Evolutionary conservation across 192 early-diverging fungal species (phyloP).

Genomic region (Gonapodya prolifera): DNA sequence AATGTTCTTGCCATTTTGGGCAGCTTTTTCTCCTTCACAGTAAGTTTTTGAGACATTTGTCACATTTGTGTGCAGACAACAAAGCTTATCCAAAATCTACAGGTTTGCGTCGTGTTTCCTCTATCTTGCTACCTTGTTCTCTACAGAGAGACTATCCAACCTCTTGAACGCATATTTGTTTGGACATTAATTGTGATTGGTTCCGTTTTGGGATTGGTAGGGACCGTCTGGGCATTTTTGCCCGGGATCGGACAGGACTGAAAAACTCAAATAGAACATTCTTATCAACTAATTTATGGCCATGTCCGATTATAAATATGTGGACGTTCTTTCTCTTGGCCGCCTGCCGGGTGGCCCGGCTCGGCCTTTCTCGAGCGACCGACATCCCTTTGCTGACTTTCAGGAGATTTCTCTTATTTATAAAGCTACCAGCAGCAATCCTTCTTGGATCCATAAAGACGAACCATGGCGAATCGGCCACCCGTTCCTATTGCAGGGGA

Average conservation of each 20-base stretch:
- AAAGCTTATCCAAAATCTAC: background rate
- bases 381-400: no score
- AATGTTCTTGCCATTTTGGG: background rate
- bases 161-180: background rate
- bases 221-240: background rate
- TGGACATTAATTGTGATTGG: background rate
- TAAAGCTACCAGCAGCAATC: background rate
- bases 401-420: no score
- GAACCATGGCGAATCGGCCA: background rate
- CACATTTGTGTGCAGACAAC: background rate
- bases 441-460: no score
- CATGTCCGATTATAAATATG: no score
- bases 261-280: no score
- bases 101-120: background rate
- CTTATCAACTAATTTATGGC: no score
- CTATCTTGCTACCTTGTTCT: background rate
- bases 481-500: background rate
- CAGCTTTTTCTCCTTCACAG: constrained; percentile 1
- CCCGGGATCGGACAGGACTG: background rate
- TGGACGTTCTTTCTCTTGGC: no score
- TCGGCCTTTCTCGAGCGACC: no score
- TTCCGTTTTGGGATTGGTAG: background rate
- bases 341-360: no score
- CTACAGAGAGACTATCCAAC: background rate
- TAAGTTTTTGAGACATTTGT: background rate